Evolutionary conservation across 164 flowering plant species (phyloP), one percentile per base, ranked within the genome.

Genomic region (Pachysandra terminalis): DNA sequence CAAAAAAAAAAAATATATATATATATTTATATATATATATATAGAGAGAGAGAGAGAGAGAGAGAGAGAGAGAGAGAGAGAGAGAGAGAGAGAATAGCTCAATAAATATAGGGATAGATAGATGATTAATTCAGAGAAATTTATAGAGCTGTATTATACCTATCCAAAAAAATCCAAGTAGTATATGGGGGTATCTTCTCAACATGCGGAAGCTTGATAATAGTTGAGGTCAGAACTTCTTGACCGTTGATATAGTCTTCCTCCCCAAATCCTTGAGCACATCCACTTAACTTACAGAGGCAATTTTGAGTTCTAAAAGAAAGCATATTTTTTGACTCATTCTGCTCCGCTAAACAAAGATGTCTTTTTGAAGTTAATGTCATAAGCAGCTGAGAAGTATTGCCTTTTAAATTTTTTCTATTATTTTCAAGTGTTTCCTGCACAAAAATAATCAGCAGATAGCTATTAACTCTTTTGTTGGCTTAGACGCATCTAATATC

Each of bases 101-200:
- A n/a, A 32, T 7, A 32, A 3, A 32, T 32, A 7, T 32, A 7
- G 37, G 37, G 37, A 32, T 32, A 7, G 37, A 25, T 26, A n/a
- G 28, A 24, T 16, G 45, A 19, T 19, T 51, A 56, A n/a, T 32
- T n/a, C n/a, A n/a, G n/a, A n/a, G n/a, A 49, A 22, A 23, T 64
- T 19, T 12, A 21, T 7, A 28, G 48, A 65, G 52, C 26, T 19
- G 26, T 19, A 51, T 37, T 75, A 55, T 79, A 90, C 98, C 80
- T 88, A 77, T 87, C 91, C 80, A 94, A 78, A 79, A 90, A 93
- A 37, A 93, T 88, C 98, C 98, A 93, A 24, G 94, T 85, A 24
- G 97, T 91, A 74, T 90, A 93, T n/a, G 94, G 89, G 54, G 96
- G 94, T 63, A 91, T 84, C 69, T 78, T 93, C 69, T 88, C 90